These are phyloP conservation scores for Herpetomonas muscarum DNA, from an alignment of 208 protist species.

Conservation along the genomic window DNA sequence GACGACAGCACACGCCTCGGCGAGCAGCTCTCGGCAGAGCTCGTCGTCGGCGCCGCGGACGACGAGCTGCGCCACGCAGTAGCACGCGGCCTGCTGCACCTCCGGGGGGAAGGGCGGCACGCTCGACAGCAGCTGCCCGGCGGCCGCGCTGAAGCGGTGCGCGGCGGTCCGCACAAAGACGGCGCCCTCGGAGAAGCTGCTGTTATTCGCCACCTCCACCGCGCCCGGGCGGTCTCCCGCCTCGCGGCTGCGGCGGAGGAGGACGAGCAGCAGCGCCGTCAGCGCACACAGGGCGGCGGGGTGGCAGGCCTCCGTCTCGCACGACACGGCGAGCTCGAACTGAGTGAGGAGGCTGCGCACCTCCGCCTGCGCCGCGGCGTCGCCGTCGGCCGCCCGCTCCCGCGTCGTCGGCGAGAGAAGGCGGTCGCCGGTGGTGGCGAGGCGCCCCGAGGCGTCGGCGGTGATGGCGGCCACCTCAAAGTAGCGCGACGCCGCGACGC, in stretches of 20 bases:
- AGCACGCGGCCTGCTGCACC: slow-evolving; percentile 31
- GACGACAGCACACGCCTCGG: too few species aligned
- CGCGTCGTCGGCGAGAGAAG: background rate
- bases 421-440: slow-evolving; percentile 9
- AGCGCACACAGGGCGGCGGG: too few species aligned
- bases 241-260: too few species aligned
- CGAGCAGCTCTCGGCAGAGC: too few species aligned
- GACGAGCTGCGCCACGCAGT: slow-evolving; percentile 38
- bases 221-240: too few species aligned
- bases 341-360: too few species aligned
- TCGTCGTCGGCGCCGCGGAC: slow-evolving; percentile 16
- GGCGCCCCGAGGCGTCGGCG: slow-evolving; percentile 4
- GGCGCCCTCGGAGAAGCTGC: background rate
- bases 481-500: too few species aligned
- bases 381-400: slow-evolving; percentile 1
- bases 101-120: slow-evolving; percentile 36
- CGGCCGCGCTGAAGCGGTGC: slow-evolving; percentile 17
- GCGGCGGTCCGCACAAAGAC: background rate
- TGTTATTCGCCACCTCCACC: background rate
- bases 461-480: background rate
- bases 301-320: too few species aligned
- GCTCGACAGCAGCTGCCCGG: slow-evolving; percentile 32
- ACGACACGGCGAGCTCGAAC: too few species aligned
- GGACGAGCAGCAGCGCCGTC: too few species aligned
- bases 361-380: background rate